Evolutionary conservation across 2,329 filamentous ascomycete genomes (phyloP), one percentile per base, ranked within the genome.

Genomic region (Lachnellula hyalina): DNA sequence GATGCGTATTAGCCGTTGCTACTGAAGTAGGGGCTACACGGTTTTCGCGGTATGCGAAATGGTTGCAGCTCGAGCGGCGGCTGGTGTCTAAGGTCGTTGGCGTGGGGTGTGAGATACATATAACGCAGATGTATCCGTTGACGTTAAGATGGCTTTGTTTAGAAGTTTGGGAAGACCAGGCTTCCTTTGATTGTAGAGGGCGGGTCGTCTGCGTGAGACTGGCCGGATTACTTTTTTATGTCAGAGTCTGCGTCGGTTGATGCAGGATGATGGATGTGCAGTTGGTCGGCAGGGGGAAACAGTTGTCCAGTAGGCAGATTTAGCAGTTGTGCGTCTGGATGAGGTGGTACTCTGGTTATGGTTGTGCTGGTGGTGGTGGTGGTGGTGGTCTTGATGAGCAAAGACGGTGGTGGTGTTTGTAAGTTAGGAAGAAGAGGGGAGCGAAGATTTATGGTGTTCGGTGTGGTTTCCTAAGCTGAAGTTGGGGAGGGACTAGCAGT

Each of bases 41-140:
- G 89, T 85, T 89, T 95, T 83, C 89, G 86, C 85, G 86, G 82
- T 88, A 89, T 91, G 84, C 90, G 90, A 89, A 95, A 95, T 83
- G 87, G 82, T 84, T 92, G 90, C 89, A 95, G 90, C 89, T 90
- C 90, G 81, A 90, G 85, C 81, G 90, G 90, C 83, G 86, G 86
- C 79, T 87, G 85, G 86, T 93, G 87, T 89, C 86, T 89, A 85
- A 90, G 91, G 86, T 90, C 85, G 88, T 89, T 84, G 84, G 83
- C 83, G 72, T 81, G 74, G 85, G 67, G 67, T 68, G 63, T 69
- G 67, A 70, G 67, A 70, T 70, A 70, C 68, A 70, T 70, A 69
- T 66, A 70, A 68, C 66, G 63, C 68, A 69, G 64, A 62, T 69
- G 62, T 69, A 64, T 68, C 63, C 55, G 59, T 66, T 58, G 57